Evolutionary conservation across 1,284 basidiomycete genomes (phyloP), one percentile per base, ranked within the genome.

Genomic region (Rhodotorula sp.): DNA sequence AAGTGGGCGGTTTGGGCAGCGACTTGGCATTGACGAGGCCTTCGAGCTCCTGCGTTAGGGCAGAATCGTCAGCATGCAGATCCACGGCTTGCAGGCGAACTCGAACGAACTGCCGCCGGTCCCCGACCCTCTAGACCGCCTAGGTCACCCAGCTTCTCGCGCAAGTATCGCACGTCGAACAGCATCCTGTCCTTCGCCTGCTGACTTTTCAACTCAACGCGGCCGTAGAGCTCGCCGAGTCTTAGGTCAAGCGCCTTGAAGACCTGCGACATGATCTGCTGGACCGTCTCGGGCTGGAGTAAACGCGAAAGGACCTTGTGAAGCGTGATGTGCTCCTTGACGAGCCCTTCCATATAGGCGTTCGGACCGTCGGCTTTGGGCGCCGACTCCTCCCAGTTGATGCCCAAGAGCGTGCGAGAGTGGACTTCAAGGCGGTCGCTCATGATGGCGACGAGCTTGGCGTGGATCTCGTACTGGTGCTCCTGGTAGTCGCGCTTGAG

Each of bases 401-500:
- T 85, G 53, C 83, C 82, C 87, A 88, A 87, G 64, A 94, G 83
- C 34, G 87, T 83, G 78, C 87, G 88, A 79, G 91, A 89, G 80
- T 99, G 95, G 2, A 91, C 88, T 70, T 85, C 87, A 58, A 99
- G 83, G 61, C 95, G 87, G 81, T 99, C 95, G 62, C 93, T 89
- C 96, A 99, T 99, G 81, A 99, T 99, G 48, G 94, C 91, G 61
- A 99, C 90, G 63, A 99, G 85, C 83, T 99, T 99, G 65, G 92
- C 86, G 80, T 99, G 94, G 64, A 99, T 97, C 83, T 99, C 96
- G 79, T 94, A 92, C 82, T 99, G 96, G 81, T 99, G 95, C 80
- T 99, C 95, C 85, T 97, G 94, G 79, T 91, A 98, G 81, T 99
- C 96, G 81, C 95, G 85, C 82, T 94, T 97, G 67, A 99, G 86